phyloP scores from a whole-genome alignment of 108 stramenopile species.

The Conticribra guillardii region DNA sequence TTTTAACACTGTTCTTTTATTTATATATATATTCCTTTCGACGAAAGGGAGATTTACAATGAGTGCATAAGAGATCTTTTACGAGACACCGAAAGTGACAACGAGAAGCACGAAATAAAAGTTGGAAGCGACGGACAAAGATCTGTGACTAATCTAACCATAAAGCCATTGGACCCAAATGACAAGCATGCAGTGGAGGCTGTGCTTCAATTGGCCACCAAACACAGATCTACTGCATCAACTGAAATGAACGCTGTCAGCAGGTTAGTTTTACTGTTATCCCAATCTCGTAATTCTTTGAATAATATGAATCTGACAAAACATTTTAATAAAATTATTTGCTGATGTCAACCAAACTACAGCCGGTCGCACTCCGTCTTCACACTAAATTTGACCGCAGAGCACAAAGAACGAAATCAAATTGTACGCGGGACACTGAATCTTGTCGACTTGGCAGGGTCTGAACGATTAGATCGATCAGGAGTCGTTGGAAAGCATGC shows the following conservation, averaged over 20 bases:
- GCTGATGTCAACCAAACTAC: no score
- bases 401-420: slow-evolving; percentile 39
- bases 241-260: slow-evolving; percentile 80
- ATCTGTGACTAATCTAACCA: slow-evolving; percentile 50
- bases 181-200: slow-evolving; percentile 36
- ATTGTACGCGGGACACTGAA: slow-evolving; percentile 65
- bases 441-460: slow-evolving; percentile 80
- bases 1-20: no score
- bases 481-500: slow-evolving; percentile 41
- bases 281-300: no score
- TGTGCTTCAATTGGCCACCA: slow-evolving; percentile 50
- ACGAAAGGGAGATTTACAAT: slow-evolving; percentile 82
- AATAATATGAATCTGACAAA: no score
- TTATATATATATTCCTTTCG: no score
- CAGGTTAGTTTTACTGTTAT: no score
- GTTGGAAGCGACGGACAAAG: slow-evolving; percentile 73
- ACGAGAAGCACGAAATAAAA: slow-evolving; percentile 60
- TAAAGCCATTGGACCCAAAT: slow-evolving; percentile 23
- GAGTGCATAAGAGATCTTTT: slow-evolving; percentile 71
- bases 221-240: slow-evolving; percentile 58
- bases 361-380: slow-evolving; percentile 81
- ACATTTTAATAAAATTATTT: no score
- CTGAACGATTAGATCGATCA: slow-evolving; percentile 74
- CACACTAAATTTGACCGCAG: slow-evolving; percentile 66
- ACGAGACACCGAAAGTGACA: slow-evolving; percentile 47